Evolutionary conservation across 345 rosid genomes (phyloP).

Genomic region (Eucalyptus caleyi): DNA sequence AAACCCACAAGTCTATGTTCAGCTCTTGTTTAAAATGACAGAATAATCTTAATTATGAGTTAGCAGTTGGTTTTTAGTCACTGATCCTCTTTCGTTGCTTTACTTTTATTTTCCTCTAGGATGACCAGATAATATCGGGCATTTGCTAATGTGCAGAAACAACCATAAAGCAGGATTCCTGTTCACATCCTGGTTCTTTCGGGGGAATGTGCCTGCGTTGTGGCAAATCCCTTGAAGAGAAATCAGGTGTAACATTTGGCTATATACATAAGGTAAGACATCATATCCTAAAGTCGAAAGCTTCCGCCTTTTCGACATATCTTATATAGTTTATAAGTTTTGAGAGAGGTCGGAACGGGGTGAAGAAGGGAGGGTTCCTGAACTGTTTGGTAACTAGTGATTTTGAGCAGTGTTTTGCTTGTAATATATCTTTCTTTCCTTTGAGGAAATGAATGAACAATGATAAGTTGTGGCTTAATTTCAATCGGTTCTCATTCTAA

Average conservation of each 20-base stretch:
- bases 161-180: slow-evolving; percentile 23
- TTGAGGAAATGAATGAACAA: not conserved
- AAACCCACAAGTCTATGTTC: not conserved
- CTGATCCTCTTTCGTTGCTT: not conserved
- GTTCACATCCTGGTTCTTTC: slow-evolving; percentile 73
- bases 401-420: not conserved
- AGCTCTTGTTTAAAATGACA: not conserved
- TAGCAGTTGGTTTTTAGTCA: not conserved
- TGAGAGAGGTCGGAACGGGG: not conserved
- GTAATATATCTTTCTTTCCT: not conserved
- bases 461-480: not conserved
- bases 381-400: not conserved
- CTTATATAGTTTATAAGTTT: not conserved
- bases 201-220: slow-evolving; percentile 61
- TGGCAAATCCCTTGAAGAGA: slow-evolving; percentile 48
- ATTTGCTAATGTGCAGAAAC: slow-evolving; percentile 23
- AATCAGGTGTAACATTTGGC: slow-evolving; percentile 59
- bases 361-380: not conserved
- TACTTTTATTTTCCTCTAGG: not conserved
- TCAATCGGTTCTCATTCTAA: not conserved
- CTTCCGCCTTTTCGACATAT: not conserved
- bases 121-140: not conserved
- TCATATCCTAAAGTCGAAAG: not conserved
- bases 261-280: slow-evolving; percentile 62
- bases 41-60: not conserved